These are phyloP conservation scores for Lentinula aciculospora DNA, from an alignment of 768 basidiomycete genomes.

Conservation along the genomic window DNA sequence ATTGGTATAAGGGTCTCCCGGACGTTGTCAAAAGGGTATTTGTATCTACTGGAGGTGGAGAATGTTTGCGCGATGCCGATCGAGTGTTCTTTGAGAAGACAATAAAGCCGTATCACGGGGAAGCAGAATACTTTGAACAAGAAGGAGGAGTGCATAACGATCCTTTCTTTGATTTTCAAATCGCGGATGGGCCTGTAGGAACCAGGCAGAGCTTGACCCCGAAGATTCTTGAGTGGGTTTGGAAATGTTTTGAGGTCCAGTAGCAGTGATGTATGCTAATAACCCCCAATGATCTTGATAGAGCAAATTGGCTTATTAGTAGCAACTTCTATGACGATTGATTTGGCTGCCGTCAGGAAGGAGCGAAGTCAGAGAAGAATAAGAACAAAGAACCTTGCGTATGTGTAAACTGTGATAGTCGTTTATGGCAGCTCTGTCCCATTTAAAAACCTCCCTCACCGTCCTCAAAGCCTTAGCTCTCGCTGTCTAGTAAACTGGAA, in stretches of 20 bases:
- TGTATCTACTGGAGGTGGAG: slow-evolving; percentile 28
- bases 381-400: too few relatives aligned
- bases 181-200: not conserved
- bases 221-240: not conserved
- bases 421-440: too few relatives aligned
- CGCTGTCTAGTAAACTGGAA: too few relatives aligned
- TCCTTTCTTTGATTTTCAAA: slow-evolving; percentile 21
- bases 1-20: slow-evolving; percentile 28
- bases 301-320: too few relatives aligned
- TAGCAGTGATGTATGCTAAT: too few relatives aligned
- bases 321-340: too few relatives aligned
- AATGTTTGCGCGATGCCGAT: slow-evolving; percentile 26
- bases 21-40: slow-evolving; percentile 26
- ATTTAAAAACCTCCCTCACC: too few relatives aligned
- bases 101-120: slow-evolving; percentile 15
- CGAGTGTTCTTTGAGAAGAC: slow-evolving; percentile 18
- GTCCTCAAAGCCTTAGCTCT: too few relatives aligned
- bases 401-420: too few relatives aligned
- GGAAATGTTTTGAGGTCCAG: not conserved
- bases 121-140: slow-evolving; percentile 21
- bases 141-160: slow-evolving; percentile 31
- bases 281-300: too few relatives aligned
- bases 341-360: too few relatives aligned
- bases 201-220: not conserved
- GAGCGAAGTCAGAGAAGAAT: too few relatives aligned